Evolutionary conservation across 2,329 filamentous ascomycete species (phyloP).

Genomic region (Diplodia seriata): DNA sequence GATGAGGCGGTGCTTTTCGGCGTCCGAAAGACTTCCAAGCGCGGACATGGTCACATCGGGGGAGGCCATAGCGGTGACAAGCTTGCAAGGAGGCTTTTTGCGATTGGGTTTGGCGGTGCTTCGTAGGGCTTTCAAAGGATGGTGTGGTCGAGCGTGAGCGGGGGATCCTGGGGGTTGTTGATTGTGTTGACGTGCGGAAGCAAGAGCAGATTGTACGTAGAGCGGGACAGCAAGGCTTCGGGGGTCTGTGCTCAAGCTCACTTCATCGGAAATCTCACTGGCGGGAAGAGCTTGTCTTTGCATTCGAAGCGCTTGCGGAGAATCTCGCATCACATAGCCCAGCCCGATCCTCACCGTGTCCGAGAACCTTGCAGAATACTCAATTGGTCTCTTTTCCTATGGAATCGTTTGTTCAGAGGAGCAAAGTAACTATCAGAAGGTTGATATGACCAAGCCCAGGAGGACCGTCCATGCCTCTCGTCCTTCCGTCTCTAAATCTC

Average conservation of each 20-base stretch:
- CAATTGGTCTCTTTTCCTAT: neutral
- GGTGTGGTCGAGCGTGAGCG: too few species aligned
- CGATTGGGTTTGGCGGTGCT: too few species aligned
- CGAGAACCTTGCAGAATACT: neutral
- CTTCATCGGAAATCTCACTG: too few species aligned
- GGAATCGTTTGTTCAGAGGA: too few species aligned
- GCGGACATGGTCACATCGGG: neutral
- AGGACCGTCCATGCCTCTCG: neutral
- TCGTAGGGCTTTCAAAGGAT: too few species aligned
- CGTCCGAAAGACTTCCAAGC: neutral
- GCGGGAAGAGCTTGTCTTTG: too few species aligned
- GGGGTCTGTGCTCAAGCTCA: too few species aligned
- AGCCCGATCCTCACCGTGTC: neutral
- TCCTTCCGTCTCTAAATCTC: neutral
- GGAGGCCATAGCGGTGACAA: neutral
- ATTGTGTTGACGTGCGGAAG: neutral
- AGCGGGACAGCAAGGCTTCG: neutral
- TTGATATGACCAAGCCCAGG: neutral
- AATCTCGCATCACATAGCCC: neutral
- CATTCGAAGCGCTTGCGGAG: neutral
- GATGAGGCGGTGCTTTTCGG: neutral
- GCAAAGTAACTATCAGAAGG: too few species aligned
- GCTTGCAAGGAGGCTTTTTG: too few species aligned
- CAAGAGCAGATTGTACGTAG: neutral
- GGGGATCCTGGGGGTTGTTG: too few species aligned